Conservation (phyloP, 352 stramenopile genomes). For the Globisporangium radiosum region DNA sequence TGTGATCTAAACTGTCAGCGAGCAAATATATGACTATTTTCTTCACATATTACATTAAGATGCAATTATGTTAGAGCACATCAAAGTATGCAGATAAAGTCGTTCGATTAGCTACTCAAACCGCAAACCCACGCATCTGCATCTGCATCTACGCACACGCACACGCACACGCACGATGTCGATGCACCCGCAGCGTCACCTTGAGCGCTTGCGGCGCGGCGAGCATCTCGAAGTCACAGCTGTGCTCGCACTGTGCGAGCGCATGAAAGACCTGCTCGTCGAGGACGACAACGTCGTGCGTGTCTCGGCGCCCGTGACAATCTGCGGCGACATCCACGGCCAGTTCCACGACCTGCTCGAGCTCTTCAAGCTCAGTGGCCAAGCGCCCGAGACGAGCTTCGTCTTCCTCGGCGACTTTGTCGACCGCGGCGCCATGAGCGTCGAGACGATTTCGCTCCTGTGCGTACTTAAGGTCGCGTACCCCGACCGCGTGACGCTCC, state of each 20-base stretch:
- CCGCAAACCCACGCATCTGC: too few species aligned
- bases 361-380: constrained; percentile 88
- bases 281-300: constrained; percentile 81
- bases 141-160: too few species aligned
- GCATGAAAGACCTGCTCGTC: constrained; percentile 59
- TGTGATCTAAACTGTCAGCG: too few species aligned
- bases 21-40: too few species aligned
- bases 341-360: constrained; percentile 97
- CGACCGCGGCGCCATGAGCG: constrained; percentile 92
- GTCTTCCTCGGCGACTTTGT: constrained; percentile 98
- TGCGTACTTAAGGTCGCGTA: constrained; percentile 86
- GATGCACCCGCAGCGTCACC: constrained; percentile 33
- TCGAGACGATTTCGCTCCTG: constrained; percentile 92
- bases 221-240: constrained; percentile 45
- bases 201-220: constrained; percentile 57
- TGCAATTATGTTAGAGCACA: too few species aligned
- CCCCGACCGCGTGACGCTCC: constrained; percentile 88
- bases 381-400: constrained; percentile 80
- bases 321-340: constrained; percentile 95
- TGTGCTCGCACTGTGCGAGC: constrained; percentile 55
- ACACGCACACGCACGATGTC: constrained; percentile 1
- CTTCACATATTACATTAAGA: too few species aligned
- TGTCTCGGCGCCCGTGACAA: constrained; percentile 69
- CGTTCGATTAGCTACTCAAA: too few species aligned
- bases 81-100: too few species aligned